Conservation (phyloP, 2,329 filamentous ascomycete genomes). For the Bertia moriformis region DNA sequence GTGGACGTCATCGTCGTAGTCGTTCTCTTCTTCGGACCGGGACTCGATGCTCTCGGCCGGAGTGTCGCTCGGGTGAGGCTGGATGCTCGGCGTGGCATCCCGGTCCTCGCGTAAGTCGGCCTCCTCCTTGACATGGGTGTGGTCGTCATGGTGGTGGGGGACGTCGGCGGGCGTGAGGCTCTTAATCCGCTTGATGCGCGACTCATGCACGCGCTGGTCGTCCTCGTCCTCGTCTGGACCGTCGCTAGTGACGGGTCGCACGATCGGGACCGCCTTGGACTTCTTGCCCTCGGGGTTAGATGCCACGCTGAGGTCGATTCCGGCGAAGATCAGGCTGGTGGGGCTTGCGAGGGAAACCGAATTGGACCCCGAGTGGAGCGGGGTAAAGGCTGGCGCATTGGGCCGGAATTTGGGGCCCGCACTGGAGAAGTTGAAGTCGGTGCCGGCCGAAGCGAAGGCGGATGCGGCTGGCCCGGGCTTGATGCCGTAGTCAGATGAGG, state of each 20-base stretch:
- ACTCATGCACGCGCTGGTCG: conserved; percentile 48
- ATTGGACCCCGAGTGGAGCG: conserved; percentile 30
- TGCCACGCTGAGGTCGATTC: conserved; percentile 20
- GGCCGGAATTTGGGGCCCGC: conserved; percentile 58
- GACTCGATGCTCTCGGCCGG: conserved; percentile 5
- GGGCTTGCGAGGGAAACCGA: conserved; percentile 28
- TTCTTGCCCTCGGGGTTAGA: conserved; percentile 62
- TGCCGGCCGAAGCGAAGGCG: conserved; percentile 54
- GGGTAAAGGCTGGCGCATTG: conserved; percentile 65
- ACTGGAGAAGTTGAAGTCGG: conserved; percentile 54
- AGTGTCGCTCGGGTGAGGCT: conserved; percentile 4
- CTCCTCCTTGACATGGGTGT: conserved; percentile 13
- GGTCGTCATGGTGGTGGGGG: conserved; percentile 41
- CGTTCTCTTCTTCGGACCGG: conserved; percentile 23
- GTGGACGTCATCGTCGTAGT: conserved; percentile 9
- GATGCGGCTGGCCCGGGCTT: conserved; percentile 59
- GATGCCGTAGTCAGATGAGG: conserved; percentile 20
- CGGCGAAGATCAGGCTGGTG: conserved; percentile 30
- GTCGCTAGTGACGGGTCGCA: conserved; percentile 56
- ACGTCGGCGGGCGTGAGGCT: too few species aligned
- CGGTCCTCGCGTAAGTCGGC: conserved; percentile 12
- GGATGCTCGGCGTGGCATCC: conserved; percentile 5
- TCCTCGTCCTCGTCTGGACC: conserved; percentile 35
- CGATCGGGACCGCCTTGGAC: conserved; percentile 73
- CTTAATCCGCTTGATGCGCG: conserved; percentile 62